These are phyloP conservation scores for Cryphonectria carpinicola DNA, from an alignment of 2,329 filamentous ascomycete genomes.

Conservation along the genomic window DNA sequence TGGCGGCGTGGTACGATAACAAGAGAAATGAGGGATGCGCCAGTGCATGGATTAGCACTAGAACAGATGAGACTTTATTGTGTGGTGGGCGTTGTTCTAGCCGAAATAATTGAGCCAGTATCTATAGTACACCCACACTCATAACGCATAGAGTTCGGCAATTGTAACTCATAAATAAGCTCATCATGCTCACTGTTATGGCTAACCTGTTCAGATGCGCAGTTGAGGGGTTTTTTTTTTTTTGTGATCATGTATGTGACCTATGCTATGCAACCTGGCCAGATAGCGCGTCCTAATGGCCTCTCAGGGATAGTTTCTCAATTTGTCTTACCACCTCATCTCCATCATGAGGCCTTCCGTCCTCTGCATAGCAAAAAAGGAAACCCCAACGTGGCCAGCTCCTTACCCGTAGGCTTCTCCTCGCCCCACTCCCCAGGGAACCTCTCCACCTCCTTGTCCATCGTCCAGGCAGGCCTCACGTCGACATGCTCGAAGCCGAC, in stretches of 20 bases:
- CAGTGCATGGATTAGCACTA: neutral
- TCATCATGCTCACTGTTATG: neutral
- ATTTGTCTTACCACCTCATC: neutral
- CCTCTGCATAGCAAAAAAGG: constrained; percentile 45
- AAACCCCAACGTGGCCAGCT: constrained; percentile 39
- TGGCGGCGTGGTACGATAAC: neutral
- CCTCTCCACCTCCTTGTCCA: constrained; percentile 54
- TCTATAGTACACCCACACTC: constrained; percentile 21
- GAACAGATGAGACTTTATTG: neutral
- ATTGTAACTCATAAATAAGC: constrained; percentile 9
- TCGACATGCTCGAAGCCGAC: constrained; percentile 54
- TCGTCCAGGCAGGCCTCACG: constrained; percentile 51
- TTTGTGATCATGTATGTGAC: neutral
- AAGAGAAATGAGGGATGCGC: neutral
- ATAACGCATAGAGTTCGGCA: constrained; percentile 27
- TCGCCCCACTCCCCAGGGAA: constrained; percentile 47
- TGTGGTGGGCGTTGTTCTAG: neutral
- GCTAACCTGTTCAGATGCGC: neutral
- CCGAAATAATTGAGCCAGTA: neutral
- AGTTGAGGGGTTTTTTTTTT: neutral
- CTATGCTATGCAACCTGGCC: no score
- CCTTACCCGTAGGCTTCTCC: constrained; percentile 32
- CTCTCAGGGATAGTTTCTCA: neutral
- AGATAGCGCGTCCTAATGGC: neutral
- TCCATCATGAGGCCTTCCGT: constrained; percentile 31